Percentiles rank a stretch among this genome's conserved stretches.
These are phyloP conservation scores for Phytophthora lateralis DNA, from an alignment of 352 stramenopile species.

Conservation along the genomic window DNA sequence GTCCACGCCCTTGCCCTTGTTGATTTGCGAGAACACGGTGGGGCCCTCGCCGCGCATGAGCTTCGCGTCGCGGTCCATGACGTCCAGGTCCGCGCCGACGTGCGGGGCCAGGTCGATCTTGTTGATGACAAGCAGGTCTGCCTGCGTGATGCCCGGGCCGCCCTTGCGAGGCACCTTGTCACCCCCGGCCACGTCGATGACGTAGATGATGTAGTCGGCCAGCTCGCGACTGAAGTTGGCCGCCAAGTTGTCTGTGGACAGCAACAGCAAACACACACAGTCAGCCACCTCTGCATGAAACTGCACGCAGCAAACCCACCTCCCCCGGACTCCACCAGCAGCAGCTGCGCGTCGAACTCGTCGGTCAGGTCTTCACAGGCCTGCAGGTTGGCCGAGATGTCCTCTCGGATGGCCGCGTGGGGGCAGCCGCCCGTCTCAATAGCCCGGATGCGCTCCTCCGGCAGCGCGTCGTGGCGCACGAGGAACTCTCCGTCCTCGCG, in stretches of 20 bases:
- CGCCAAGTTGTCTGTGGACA: constrained; percentile 93
- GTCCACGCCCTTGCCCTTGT: constrained; percentile 86
- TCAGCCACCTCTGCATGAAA: not conserved
- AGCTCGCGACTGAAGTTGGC: constrained; percentile 98
- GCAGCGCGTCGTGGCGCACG: constrained; percentile 92
- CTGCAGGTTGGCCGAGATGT: constrained; percentile 97
- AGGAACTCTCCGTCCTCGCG: constrained; percentile 98
- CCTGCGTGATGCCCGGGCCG: constrained; percentile 97
- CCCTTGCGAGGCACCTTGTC: constrained; percentile 99
- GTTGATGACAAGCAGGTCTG: constrained; percentile 98
- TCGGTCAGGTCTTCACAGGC: constrained; percentile 95
- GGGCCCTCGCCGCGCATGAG: constrained; percentile 94
- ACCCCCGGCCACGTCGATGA: constrained; percentile 98
- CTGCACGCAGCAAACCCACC: constrained; percentile 36
- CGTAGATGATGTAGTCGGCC: constrained; percentile 98
- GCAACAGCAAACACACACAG: not conserved
- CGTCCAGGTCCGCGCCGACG: constrained; percentile 93
- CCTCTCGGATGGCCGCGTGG: constrained; percentile 97
- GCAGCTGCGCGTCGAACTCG: constrained; percentile 82
- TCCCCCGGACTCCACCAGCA: constrained; percentile 91
- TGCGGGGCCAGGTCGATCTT: constrained; percentile 98
- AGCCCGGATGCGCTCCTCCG: constrained; percentile 90
- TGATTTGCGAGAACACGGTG: constrained; percentile 97
- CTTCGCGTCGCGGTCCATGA: constrained; percentile 96
- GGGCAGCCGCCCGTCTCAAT: constrained; percentile 98